These are phyloP conservation scores for Tephrocybe sp. DNA, from an alignment of 768 basidiomycete species.

Conservation along the genomic window DNA sequence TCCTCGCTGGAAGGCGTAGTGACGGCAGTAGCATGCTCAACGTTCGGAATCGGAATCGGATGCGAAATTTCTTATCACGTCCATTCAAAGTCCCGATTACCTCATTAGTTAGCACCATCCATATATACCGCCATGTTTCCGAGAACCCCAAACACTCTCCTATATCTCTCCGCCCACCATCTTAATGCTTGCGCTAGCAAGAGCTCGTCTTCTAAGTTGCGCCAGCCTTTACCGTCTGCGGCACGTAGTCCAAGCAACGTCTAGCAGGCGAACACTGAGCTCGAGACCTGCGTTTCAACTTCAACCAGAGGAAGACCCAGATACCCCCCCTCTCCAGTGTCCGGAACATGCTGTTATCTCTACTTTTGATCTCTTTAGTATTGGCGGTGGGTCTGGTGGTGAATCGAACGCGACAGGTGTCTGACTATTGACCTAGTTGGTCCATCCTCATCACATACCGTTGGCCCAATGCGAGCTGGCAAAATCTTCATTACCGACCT, in stretches of 20 bases:
- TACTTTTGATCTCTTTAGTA: slow-evolving; percentile 89
- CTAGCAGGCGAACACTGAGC: slow-evolving; percentile 1
- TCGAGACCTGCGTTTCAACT: slow-evolving; percentile 7
- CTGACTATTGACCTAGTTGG: slow-evolving; percentile 31
- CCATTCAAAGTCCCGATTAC: too few relatives aligned
- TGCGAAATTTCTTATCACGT: too few relatives aligned
- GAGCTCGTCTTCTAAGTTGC: slow-evolving; percentile 6
- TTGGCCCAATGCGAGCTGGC: slow-evolving; percentile 79
- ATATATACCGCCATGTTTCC: slow-evolving; percentile 19
- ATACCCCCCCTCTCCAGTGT: slow-evolving; percentile 23
- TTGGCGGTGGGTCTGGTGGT: slow-evolving; percentile 59
- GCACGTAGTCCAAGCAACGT: neutral
- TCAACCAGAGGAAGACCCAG: slow-evolving; percentile 7
- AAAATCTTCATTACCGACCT: slow-evolving; percentile 85
- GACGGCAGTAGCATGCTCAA: slow-evolving; percentile 2
- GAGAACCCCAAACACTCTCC: slow-evolving; percentile 4
- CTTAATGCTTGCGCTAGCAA: slow-evolving; percentile 11
- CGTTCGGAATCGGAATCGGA: too few relatives aligned
- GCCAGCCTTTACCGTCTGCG: slow-evolving; percentile 5
- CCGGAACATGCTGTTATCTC: slow-evolving; percentile 90
- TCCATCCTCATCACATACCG: slow-evolving; percentile 51
- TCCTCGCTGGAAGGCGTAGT: slow-evolving; percentile 14
- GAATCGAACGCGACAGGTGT: slow-evolving; percentile 1
- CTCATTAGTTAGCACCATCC: neutral
- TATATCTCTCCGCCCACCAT: neutral